These are phyloP conservation scores for Lachnellula hyalina DNA, from an alignment of 2,329 filamentous ascomycete genomes.

Conservation along the genomic window DNA sequence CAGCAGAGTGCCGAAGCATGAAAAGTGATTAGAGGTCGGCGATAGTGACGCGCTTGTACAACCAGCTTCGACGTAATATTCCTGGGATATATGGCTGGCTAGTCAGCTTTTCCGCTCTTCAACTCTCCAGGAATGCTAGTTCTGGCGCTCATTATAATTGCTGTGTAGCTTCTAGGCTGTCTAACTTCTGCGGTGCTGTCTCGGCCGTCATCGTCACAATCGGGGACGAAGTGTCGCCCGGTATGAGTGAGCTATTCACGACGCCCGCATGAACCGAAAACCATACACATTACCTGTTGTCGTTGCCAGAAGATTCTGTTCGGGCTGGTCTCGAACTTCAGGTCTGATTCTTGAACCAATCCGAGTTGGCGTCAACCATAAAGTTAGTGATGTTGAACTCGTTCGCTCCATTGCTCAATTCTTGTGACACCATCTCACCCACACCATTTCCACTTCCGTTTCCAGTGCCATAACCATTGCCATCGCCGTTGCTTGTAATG, in stretches of 20 bases:
- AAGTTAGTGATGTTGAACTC: slow-evolving; percentile 77
- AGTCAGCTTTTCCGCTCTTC: too few species aligned
- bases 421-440: slow-evolving; percentile 29
- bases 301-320: neutral
- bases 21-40: neutral
- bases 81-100: too few species aligned
- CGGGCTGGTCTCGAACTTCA: slow-evolving; percentile 5
- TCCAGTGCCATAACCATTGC: slow-evolving; percentile 10
- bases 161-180: neutral
- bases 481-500: slow-evolving; percentile 18
- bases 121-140: too few species aligned
- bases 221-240: neutral
- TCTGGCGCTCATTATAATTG: neutral
- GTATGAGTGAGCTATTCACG: neutral
- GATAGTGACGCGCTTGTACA: neutral
- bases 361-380: slow-evolving; percentile 67
- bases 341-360: slow-evolving; percentile 58
- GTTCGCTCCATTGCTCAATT: slow-evolving; percentile 33
- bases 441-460: slow-evolving; percentile 14
- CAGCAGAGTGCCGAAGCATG: neutral
- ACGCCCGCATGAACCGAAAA: neutral
- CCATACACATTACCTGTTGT: neutral
- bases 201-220: neutral
- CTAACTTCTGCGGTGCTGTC: neutral
- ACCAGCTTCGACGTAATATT: neutral